Percentiles rank a stretch among this genome's conserved stretches.
phyloP scores from a whole-genome alignment of 495 filamentous ascomycete genomes.

The Parathielavia hyrcaniae region DNA sequence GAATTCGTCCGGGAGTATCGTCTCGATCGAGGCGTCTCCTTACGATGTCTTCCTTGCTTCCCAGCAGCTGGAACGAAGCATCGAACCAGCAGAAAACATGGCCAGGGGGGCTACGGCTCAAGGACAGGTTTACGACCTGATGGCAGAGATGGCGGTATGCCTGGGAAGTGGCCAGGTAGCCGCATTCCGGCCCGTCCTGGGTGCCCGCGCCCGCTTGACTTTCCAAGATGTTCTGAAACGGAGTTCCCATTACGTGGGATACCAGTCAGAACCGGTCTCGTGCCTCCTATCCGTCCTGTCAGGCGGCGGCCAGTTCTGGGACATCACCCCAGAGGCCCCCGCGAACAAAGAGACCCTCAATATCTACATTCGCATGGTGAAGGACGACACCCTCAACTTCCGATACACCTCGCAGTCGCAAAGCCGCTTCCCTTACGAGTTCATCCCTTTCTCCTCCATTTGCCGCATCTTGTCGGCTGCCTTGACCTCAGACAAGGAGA shows the following conservation, averaged over 20 bases:
- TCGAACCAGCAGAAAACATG: slow-evolving; percentile 32
- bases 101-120: slow-evolving; percentile 49
- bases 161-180: slow-evolving; percentile 42
- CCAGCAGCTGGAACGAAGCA: slow-evolving; percentile 37
- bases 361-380: slow-evolving; percentile 44
- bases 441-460: slow-evolving; percentile 62
- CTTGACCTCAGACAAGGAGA: slow-evolving; percentile 42
- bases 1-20: slow-evolving; percentile 47
- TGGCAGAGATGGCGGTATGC: slow-evolving; percentile 50
- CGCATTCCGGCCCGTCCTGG: slow-evolving; percentile 43
- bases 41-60: slow-evolving; percentile 45
- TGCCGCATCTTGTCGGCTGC: slow-evolving; percentile 38
- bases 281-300: slow-evolving; percentile 56
- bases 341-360: slow-evolving; percentile 42
- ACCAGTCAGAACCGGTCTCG: slow-evolving; percentile 58
- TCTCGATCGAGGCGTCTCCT: slow-evolving; percentile 44
- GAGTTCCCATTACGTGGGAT: slow-evolving; percentile 53
- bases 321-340: slow-evolving; percentile 33
- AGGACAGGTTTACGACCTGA: slow-evolving; percentile 55
- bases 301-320: slow-evolving; percentile 51
- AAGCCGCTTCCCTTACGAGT: slow-evolving; percentile 80
- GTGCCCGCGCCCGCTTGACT: slow-evolving; percentile 48
- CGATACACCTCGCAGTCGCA: slow-evolving; percentile 56
- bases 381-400: slow-evolving; percentile 50
- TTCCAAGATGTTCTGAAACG: slow-evolving; percentile 62